Evolutionary conservation across 257 asterid species (phyloP).

Genomic region (Nicotiana paniculata): DNA sequence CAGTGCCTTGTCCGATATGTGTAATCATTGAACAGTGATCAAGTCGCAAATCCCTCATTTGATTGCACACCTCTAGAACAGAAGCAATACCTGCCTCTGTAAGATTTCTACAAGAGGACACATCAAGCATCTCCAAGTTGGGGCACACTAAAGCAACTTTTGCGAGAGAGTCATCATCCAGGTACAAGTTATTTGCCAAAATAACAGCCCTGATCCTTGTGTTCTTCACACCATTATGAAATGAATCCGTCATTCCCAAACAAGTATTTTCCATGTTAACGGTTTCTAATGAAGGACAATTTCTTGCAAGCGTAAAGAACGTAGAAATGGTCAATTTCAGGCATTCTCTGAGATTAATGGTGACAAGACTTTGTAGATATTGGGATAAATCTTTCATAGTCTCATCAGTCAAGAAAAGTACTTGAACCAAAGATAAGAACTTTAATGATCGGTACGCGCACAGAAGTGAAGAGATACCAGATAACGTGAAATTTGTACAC

Average conservation of each 20-base stretch:
- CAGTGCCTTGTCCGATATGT: neutral
- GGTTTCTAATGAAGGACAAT: slow-evolving; percentile 8
- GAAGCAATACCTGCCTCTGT: slow-evolving; percentile 10
- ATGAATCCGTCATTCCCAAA: neutral
- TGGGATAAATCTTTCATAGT: neutral
- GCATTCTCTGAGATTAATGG: neutral
- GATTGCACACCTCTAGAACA: slow-evolving; percentile 9
- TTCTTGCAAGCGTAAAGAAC: slow-evolving; percentile 1
- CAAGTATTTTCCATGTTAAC: slow-evolving; percentile 5
- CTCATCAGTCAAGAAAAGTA: slow-evolving; percentile 5
- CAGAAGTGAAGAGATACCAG: slow-evolving; percentile 11
- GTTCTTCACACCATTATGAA: neutral
- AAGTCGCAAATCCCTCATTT: slow-evolving; percentile 8
- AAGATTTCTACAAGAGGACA: slow-evolving; percentile 2
- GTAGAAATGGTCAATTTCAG: slow-evolving; percentile 3
- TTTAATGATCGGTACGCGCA: slow-evolving; percentile 1
- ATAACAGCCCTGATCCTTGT: neutral
- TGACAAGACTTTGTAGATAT: slow-evolving; percentile 4
- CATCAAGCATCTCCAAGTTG: slow-evolving; percentile 12
- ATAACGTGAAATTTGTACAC: slow-evolving; percentile 5
- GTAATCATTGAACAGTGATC: neutral
- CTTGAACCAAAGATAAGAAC: neutral
- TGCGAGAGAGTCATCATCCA: neutral
- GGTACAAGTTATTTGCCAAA: neutral
- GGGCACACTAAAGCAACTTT: slow-evolving; percentile 10